phyloP scores from a whole-genome alignment of 2,329 filamentous ascomycete species.

The Corynespora cassiicola region DNA sequence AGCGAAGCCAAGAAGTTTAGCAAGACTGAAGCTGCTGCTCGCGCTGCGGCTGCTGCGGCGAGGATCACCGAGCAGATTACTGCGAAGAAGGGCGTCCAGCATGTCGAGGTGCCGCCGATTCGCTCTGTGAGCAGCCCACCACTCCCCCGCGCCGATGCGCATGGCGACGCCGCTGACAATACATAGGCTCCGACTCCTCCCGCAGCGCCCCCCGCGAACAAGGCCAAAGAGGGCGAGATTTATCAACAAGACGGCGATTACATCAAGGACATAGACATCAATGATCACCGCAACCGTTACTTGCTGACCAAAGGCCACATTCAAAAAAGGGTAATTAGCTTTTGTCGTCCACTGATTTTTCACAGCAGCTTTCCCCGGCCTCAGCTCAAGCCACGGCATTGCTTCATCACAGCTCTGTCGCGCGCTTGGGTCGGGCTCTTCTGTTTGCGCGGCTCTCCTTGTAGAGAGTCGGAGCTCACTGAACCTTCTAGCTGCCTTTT shows the following conservation, averaged over 20 bases:
- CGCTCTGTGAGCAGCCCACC: constrained; percentile 56
- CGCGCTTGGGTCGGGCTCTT: constrained; percentile 50
- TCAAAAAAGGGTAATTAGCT: constrained; percentile 98
- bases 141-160: not conserved
- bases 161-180: constrained; percentile 25
- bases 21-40: constrained; percentile 70
- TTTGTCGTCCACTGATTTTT: constrained; percentile 72
- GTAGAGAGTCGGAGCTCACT: constrained; percentile 56
- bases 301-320: constrained; percentile 95
- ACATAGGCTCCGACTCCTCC: constrained; percentile 55
- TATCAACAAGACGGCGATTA: constrained; percentile 97
- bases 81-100: constrained; percentile 83
- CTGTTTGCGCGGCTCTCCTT: constrained; percentile 43
- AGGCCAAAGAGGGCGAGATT: constrained; percentile 73
- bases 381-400: constrained; percentile 20
- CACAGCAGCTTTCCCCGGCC: constrained; percentile 50
- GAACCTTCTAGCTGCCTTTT: constrained; percentile 49
- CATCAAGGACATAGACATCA: constrained; percentile 99
- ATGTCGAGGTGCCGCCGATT: constrained; percentile 87
- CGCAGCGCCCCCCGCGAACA: constrained; percentile 53
- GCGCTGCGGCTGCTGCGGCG: constrained; percentile 79
- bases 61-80: constrained; percentile 56
- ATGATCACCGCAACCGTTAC: constrained; percentile 95
- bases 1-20: constrained; percentile 60
- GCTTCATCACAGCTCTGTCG: constrained; percentile 34